phyloP scores from a whole-genome alignment of 2,329 filamentous ascomycete genomes.

The Colletotrichum karsti region DNA sequence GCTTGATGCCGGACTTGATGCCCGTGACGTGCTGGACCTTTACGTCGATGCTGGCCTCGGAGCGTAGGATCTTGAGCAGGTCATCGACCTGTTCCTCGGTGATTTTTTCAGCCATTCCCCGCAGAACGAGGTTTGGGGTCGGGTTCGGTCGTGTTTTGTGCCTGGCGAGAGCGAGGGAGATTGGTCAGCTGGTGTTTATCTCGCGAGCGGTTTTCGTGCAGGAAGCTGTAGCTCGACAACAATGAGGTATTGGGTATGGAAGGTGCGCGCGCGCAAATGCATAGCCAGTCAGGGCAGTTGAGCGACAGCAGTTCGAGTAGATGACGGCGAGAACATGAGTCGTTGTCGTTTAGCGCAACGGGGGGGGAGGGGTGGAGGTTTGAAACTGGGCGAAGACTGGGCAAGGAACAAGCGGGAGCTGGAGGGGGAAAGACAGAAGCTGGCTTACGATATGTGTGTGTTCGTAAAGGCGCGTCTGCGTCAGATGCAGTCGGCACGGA shows the following conservation, averaged over 20 bases:
- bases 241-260: neutral
- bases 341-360: conserved; percentile 17
- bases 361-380: conserved; percentile 13
- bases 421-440: neutral
- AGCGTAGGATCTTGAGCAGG: conserved; percentile 60
- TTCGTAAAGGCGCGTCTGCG: neutral
- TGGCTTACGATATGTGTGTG: conserved; percentile 15
- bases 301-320: neutral
- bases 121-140: conserved; percentile 17
- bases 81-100: conserved; percentile 66
- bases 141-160: neutral
- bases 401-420: too few relatives aligned
- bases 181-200: conserved; percentile 9
- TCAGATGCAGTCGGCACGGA: neutral
- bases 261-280: neutral
- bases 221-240: neutral
- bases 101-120: conserved; percentile 64
- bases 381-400: conserved; percentile 12
- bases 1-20: conserved; percentile 90
- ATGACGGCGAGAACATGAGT: neutral
- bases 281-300: neutral
- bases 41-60: conserved; percentile 73
- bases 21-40: conserved; percentile 77
- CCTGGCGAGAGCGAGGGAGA: conserved; percentile 2
- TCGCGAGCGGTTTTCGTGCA: neutral